Percentiles rank a stretch among this genome's conserved stretches.
These are phyloP conservation scores for Solanum medicagineum DNA, from an alignment of 257 asterid genomes.

Conservation along the genomic window DNA sequence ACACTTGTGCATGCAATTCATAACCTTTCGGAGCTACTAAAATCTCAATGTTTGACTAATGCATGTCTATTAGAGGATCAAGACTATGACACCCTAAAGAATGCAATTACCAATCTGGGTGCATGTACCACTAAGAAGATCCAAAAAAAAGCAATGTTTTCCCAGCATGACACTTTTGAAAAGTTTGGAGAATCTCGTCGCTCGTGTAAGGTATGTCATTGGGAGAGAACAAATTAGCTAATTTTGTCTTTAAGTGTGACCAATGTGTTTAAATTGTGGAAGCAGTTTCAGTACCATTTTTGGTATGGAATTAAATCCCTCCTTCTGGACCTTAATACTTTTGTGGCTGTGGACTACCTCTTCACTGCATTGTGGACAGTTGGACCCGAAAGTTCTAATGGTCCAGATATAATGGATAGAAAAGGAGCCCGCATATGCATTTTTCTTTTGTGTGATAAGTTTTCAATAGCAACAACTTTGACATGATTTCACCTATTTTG, in stretches of 20 bases:
- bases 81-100: slow-evolving; percentile 30
- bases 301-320: background rate
- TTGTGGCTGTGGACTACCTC: background rate
- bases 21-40: slow-evolving; percentile 57
- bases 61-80: slow-evolving; percentile 33
- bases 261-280: background rate
- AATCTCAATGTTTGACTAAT: slow-evolving; percentile 27
- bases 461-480: background rate
- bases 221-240: background rate
- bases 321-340: background rate
- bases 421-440: background rate
- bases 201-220: slow-evolving; percentile 31
- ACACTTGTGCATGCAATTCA: slow-evolving; percentile 40
- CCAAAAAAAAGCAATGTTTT: slow-evolving; percentile 9
- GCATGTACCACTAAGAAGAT: slow-evolving; percentile 36
- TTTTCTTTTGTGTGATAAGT: background rate
- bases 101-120: slow-evolving; percentile 37
- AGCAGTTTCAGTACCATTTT: background rate
- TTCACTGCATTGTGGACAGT: background rate
- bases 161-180: slow-evolving; percentile 17
- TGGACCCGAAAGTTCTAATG: background rate
- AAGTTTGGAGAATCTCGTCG: slow-evolving; percentile 16
- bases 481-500: background rate
- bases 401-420: background rate
- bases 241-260: background rate